Evolutionary conservation across 2,329 filamentous ascomycete species (phyloP).

Genomic region (Lithohypha guttulata): DNA sequence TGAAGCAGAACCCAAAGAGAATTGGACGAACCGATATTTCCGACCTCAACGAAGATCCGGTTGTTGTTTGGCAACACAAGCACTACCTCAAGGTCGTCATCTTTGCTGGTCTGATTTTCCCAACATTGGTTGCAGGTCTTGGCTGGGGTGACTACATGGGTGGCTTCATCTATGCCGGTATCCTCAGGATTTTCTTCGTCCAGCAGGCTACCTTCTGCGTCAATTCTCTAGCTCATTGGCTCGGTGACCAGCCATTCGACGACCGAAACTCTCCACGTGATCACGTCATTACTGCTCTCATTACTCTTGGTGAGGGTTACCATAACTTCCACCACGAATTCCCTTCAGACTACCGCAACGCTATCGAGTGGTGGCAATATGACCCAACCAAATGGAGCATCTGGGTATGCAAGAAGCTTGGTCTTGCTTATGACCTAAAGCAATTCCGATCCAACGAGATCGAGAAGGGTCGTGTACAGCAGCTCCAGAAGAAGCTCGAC

Average conservation of each 20-base stretch:
- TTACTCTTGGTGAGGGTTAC: constrained; percentile 80
- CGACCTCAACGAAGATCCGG: constrained; percentile 73
- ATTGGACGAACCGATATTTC: constrained; percentile 81
- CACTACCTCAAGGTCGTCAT: constrained; percentile 74
- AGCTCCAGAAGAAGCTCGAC: constrained; percentile 85
- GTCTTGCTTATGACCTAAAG: constrained; percentile 78
- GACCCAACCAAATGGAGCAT: constrained; percentile 88
- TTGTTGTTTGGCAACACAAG: constrained; percentile 80
- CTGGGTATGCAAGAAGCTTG: constrained; percentile 72
- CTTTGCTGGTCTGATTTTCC: constrained; percentile 66
- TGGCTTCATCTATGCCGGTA: constrained; percentile 74
- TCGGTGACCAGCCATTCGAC: constrained; percentile 84
- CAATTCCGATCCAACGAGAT: constrained; percentile 87
- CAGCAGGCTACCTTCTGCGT: constrained; percentile 90
- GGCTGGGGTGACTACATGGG: constrained; percentile 73
- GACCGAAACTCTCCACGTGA: constrained; percentile 86
- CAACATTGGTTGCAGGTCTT: constrained; percentile 63
- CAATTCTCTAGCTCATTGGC: constrained; percentile 83
- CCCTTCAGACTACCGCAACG: constrained; percentile 85
- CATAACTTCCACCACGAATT: constrained; percentile 97
- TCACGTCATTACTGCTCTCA: constrained; percentile 73
- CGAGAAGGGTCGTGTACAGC: constrained; percentile 80
- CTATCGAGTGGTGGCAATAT: constrained; percentile 83
- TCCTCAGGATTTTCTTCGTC: constrained; percentile 78
- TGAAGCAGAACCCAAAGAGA: constrained; percentile 86